Evolutionary conservation across 208 protist species (phyloP).

Genomic region (Trypanosoma scelopori): DNA sequence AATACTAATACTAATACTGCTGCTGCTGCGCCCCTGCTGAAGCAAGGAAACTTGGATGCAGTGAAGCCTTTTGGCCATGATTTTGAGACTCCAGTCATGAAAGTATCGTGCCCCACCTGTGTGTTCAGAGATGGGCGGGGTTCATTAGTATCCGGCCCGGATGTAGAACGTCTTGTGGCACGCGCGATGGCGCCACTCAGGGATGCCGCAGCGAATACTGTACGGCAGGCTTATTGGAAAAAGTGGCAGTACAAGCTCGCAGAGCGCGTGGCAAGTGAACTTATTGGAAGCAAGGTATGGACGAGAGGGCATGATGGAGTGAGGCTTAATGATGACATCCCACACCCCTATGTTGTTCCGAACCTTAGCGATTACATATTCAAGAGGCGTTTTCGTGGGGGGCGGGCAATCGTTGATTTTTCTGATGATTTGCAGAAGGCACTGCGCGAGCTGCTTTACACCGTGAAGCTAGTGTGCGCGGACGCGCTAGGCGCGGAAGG

Average conservation of each 20-base stretch:
- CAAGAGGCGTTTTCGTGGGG: conserved; percentile 13
- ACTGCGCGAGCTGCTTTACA: conserved; percentile 43
- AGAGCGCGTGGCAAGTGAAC: conserved; percentile 6
- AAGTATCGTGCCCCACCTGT: too few species aligned
- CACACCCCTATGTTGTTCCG: conserved; percentile 35
- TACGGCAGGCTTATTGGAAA: conserved; percentile 10
- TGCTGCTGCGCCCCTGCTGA: conserved; percentile 1
- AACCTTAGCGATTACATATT: conserved; percentile 35
- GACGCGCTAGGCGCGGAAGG: background rate
- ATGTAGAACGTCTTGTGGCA: background rate
- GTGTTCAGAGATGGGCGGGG: background rate
- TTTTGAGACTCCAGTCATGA: background rate
- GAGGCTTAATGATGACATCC: conserved; percentile 33
- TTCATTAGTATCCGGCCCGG: background rate
- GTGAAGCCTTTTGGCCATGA: background rate
- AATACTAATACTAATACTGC: too few species aligned
- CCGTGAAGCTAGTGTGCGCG: conserved; percentile 31
- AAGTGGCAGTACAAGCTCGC: conserved; percentile 17
- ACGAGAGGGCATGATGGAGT: conserved; percentile 6
- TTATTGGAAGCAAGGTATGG: conserved; percentile 17
- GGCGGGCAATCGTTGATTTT: conserved; percentile 16
- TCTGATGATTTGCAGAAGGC: conserved; percentile 54
- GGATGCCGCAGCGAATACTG: background rate
- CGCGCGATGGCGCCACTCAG: conserved; percentile 3
- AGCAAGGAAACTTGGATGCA: background rate